Base-by-base conservation (phyloP, 1,284 basidiomycete genomes). In the Volvariella surrecta region DNA sequence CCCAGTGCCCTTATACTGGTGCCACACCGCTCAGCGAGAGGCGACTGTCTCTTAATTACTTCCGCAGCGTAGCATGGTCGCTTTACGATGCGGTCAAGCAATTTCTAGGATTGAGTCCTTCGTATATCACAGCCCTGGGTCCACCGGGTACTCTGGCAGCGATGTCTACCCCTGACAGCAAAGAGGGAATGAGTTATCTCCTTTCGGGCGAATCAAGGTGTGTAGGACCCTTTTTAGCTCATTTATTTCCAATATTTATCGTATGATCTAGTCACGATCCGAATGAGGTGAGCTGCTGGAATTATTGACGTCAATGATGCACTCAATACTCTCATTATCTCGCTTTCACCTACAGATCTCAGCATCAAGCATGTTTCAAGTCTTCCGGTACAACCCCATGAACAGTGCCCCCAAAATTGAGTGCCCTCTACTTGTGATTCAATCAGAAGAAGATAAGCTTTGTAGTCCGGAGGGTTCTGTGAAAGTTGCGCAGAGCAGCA, bases 1-100 rank as follows among this genome's bases (percentile, higher is more conserved):
- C 61, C 0, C 64, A 66, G 51, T 62, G 63, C 41, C 62, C 66
- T 1, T 66, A 57, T 44, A 52, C 59, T 10, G 64, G 64, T 16
- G 40, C 40, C 4, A 37, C 46, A 15, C 40, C 54, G 35, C 44
- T 45, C 6, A 41, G 24, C 24, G 24, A 11, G 24, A 28, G 50
- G 20, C 47, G 46, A 0, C 20, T 52, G 1, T 44, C 39, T 17
- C 17, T 50, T 3, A 46, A 40, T 8, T 48, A 52, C 37, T 15
- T 35, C 6, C 7, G 8, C 7, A 35, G 7, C 4, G 15, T 19
- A 8, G 13, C 6, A 15, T 19, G 13, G 63, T 60, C 52, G 0
- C 20, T 65, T 15, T 35, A 51, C 2, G 65, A 67, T 46, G 30
- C 56, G 1, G 16, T 59, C 11, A 59, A 58, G 35, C 63, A 63